A percentile compares a stretch with the other conserved stretches of the same genome.
Conservation (phyloP, 441 rosid genomes). For the Eutrema salsugineum region DNA sequence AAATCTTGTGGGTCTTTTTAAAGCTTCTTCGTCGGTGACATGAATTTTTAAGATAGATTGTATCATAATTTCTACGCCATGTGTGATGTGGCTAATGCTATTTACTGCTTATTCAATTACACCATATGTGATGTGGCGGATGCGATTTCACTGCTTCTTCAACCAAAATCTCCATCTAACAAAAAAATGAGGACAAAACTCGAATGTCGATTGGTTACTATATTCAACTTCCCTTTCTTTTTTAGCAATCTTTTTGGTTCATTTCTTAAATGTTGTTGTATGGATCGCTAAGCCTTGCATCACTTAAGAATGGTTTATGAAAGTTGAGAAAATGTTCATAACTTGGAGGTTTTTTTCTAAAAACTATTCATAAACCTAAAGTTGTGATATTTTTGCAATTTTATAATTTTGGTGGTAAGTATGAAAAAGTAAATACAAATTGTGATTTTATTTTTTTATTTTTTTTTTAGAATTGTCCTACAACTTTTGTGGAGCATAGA, state of each 20-base stretch:
- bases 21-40: slow-evolving; percentile 30
- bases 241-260: neutral
- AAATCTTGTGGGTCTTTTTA: slow-evolving; percentile 27
- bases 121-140: neutral
- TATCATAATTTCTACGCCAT: neutral
- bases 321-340: neutral
- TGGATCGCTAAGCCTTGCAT: neutral
- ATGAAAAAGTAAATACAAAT: neutral
- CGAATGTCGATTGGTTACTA: neutral
- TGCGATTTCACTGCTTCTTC: neutral
- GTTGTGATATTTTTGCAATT: neutral
- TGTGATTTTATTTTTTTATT: too few species aligned
- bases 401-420: neutral
- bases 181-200: neutral
- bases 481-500: neutral
- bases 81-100: neutral
- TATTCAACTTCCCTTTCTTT: neutral
- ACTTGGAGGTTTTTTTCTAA: neutral
- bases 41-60: neutral
- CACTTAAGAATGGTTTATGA: neutral
- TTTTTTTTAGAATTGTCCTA: neutral
- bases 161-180: neutral
- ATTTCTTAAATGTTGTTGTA: neutral
- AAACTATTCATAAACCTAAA: neutral
- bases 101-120: neutral